Evolutionary conservation across 495 filamentous ascomycete species (phyloP).

Genomic region (Aspergillus baeticus): DNA sequence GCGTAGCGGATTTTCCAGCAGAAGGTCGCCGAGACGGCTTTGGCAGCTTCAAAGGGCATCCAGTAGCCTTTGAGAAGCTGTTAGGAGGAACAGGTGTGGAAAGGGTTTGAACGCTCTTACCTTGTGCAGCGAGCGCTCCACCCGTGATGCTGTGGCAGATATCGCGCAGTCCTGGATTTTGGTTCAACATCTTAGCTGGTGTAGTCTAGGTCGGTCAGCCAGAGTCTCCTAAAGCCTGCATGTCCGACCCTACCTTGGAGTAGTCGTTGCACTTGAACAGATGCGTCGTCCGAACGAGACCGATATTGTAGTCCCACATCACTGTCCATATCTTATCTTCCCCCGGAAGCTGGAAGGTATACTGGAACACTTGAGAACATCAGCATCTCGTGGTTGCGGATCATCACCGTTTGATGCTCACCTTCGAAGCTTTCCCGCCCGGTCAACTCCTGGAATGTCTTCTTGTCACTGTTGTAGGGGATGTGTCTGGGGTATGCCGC

Average conservation of each 20-base stretch:
- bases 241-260: conserved; percentile 62
- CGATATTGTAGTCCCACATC: conserved; percentile 97
- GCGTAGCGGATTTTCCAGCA: conserved; percentile 81
- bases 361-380: conserved; percentile 71
- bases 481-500: conserved; percentile 70
- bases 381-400: not conserved
- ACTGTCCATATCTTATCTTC: conserved; percentile 69
- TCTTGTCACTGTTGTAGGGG: conserved; percentile 93
- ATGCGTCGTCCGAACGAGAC: conserved; percentile 90
- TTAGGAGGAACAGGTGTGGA: not conserved
- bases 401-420: conserved; percentile 31
- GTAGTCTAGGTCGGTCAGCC: conserved; percentile 59
- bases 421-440: conserved; percentile 87
- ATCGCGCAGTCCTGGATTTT: conserved; percentile 78
- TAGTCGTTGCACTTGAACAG: conserved; percentile 90
- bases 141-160: conserved; percentile 95
- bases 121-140: conserved; percentile 85
- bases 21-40: conserved; percentile 81
- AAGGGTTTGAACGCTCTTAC: conserved; percentile 46
- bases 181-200: conserved; percentile 74
- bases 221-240: not conserved
- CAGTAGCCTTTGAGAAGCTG: conserved; percentile 66
- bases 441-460: conserved; percentile 78
- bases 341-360: conserved; percentile 74
- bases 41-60: conserved; percentile 87